Conservation (phyloP, 169 alveolate genomes). For the Plasmodium gaboni region DNA sequence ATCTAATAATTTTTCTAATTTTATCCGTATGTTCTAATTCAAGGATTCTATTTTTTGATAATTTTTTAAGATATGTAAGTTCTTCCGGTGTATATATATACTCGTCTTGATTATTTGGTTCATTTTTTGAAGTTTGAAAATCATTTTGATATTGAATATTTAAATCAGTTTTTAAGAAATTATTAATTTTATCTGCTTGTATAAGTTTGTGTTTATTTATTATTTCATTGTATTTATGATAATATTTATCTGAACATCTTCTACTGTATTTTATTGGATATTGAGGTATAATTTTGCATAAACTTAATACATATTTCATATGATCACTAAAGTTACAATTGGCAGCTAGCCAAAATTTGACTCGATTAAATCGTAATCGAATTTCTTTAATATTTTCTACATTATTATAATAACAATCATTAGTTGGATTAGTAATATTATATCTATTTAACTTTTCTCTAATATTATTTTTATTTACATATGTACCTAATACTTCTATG, state of each 20-base stretch:
- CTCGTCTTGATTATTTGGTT: slow-evolving; percentile 55
- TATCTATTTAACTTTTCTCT: slow-evolving; percentile 80
- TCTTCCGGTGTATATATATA: slow-evolving; percentile 73
- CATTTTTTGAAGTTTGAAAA: slow-evolving; percentile 18
- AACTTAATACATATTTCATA: slow-evolving; percentile 68
- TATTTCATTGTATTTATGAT: slow-evolving; percentile 62
- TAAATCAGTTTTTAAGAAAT: slow-evolving; percentile 68
- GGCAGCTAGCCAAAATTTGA: slow-evolving; percentile 91
- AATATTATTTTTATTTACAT: slow-evolving; percentile 80
- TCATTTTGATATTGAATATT: slow-evolving; percentile 58
- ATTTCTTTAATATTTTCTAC: slow-evolving; percentile 85
- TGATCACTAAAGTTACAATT: slow-evolving; percentile 85
- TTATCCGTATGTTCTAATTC: slow-evolving; percentile 62
- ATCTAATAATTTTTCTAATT: slow-evolving; percentile 71
- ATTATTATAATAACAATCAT: slow-evolving; percentile 69
- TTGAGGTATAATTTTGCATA: slow-evolving; percentile 73
- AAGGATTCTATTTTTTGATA: slow-evolving; percentile 64
- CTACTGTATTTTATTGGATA: slow-evolving; percentile 69
- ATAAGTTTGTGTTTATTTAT: slow-evolving; percentile 66
- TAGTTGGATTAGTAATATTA: slow-evolving; percentile 82
- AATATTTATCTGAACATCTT: slow-evolving; percentile 69
- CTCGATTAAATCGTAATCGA: slow-evolving; percentile 88
- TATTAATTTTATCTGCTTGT: slow-evolving; percentile 69
- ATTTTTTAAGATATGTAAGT: slow-evolving; percentile 68
- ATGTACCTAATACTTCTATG: slow-evolving; percentile 89